A percentile compares a stretch with the other conserved stretches of the same genome.
Conservation (phyloP, 352 stramenopile species). For the Pythium grandisporangium region DNA sequence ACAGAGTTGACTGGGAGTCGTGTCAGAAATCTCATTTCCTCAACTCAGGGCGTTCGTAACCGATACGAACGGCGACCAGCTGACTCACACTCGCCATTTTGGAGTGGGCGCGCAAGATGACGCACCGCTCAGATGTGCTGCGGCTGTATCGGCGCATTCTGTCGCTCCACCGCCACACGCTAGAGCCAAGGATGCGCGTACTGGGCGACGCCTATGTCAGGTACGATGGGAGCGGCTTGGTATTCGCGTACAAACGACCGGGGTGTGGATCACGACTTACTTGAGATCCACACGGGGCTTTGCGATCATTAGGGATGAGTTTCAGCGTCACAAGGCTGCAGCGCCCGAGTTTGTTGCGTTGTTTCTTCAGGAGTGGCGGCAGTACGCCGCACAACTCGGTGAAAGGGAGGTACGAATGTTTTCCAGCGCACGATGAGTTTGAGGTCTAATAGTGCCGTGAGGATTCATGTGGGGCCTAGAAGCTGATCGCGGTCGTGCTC, state of each 20-base stretch:
- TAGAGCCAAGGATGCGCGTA: constrained; percentile 74
- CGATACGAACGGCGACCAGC: too few species aligned
- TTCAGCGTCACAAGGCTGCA: constrained; percentile 74
- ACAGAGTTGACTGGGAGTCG: neutral
- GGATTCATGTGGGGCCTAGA: too few species aligned
- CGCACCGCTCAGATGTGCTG: constrained; percentile 22
- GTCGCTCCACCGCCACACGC: constrained; percentile 59
- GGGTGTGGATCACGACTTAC: neutral
- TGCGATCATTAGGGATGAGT: constrained; percentile 49
- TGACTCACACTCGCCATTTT: too few species aligned
- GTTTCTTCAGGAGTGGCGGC: constrained; percentile 71
- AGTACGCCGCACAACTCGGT: constrained; percentile 49
- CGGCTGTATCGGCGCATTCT: constrained; percentile 73
- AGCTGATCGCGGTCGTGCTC: too few species aligned
- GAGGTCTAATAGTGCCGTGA: too few species aligned
- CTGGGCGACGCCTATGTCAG: constrained; percentile 79
- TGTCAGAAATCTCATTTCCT: too few species aligned
- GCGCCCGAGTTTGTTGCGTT: constrained; percentile 64
- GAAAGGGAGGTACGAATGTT: constrained; percentile 38
- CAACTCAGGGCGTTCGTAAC: neutral
- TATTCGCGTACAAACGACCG: too few species aligned
- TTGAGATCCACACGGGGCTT: too few species aligned
- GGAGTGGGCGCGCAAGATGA: too few species aligned
- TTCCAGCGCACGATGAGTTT: too few species aligned
- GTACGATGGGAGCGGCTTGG: constrained; percentile 14